phyloP scores from a whole-genome alignment of 495 filamentous ascomycete species.

The Penicillium pancosmium region DNA sequence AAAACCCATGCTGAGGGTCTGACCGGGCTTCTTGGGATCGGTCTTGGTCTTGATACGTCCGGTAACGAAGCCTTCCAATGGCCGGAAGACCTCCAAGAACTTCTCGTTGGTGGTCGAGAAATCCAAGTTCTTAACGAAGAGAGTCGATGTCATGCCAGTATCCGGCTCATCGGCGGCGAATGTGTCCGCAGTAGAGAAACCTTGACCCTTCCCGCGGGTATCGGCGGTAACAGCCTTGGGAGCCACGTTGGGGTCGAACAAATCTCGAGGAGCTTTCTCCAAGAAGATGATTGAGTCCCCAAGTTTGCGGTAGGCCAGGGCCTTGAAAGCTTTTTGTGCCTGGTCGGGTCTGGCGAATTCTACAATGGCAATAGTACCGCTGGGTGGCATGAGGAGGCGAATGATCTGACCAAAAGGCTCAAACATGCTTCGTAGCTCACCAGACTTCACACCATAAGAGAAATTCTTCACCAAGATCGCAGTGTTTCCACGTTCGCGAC shows the following conservation, averaged over 20 bases:
- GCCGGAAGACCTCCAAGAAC: constrained; percentile 72
- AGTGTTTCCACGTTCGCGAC: constrained; percentile 77
- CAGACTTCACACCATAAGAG: constrained; percentile 69
- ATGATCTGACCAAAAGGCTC: constrained; percentile 65
- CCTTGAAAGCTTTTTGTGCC: constrained; percentile 77
- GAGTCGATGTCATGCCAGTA: constrained; percentile 66
- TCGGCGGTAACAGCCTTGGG: constrained; percentile 32
- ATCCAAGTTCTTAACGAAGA: constrained; percentile 92
- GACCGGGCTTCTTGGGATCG: constrained; percentile 80
- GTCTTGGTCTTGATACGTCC: constrained; percentile 85
- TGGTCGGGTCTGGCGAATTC: constrained; percentile 79
- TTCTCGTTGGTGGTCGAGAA: constrained; percentile 81
- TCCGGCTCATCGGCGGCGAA: constrained; percentile 56
- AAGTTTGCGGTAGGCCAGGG: constrained; percentile 83
- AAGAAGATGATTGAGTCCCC: constrained; percentile 91
- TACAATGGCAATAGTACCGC: constrained; percentile 89
- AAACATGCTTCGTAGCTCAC: constrained; percentile 55
- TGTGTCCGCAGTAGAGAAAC: constrained; percentile 58
- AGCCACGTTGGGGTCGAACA: constrained; percentile 59
- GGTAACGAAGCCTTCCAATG: constrained; percentile 82
- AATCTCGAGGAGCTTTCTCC: constrained; percentile 85
- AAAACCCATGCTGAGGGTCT: constrained; percentile 92
- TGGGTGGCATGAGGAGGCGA: constrained; percentile 86
- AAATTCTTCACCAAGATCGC: constrained; percentile 96
- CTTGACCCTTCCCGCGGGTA: constrained; percentile 46